phyloP scores from a whole-genome alignment of 495 filamentous ascomycete genomes.

The Talaromyces wortmannii region DNA sequence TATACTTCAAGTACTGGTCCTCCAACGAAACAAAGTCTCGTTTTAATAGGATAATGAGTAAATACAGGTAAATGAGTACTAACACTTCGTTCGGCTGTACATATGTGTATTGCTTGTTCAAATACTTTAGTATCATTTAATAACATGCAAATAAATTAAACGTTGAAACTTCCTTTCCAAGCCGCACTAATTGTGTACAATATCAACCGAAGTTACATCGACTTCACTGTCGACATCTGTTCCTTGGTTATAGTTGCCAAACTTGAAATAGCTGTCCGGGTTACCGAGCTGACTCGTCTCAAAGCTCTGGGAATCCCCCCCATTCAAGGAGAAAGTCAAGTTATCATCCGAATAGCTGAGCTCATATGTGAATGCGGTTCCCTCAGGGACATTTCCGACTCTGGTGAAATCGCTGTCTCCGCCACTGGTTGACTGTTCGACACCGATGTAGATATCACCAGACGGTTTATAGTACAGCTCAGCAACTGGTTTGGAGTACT shows the following conservation, averaged over 20 bases:
- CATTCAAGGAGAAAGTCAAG: constrained; percentile 23
- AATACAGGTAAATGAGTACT: too few species aligned
- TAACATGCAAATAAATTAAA: too few species aligned
- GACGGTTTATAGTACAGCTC: constrained; percentile 25
- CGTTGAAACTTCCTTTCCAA: too few species aligned
- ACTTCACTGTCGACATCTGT: constrained; percentile 14
- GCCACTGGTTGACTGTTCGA: constrained; percentile 16
- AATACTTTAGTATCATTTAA: too few species aligned
- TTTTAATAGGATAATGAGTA: too few species aligned
- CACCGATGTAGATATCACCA: constrained; percentile 24
- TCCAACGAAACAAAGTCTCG: too few species aligned
- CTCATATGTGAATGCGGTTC: constrained; percentile 23
- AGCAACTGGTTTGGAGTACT: constrained; percentile 25
- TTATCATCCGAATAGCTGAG: constrained; percentile 20
- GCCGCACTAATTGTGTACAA: constrained; percentile 13
- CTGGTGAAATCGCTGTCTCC: constrained; percentile 15
- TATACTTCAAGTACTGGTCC: too few species aligned
- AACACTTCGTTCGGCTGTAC: too few species aligned
- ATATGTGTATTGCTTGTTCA: too few species aligned
- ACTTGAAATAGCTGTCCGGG: constrained; percentile 36
- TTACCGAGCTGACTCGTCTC: constrained; percentile 16
- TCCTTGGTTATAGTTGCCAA: constrained; percentile 36
- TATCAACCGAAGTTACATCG: constrained; percentile 19
- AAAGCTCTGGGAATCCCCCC: constrained; percentile 13
- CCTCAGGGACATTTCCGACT: constrained; percentile 18